Conservation (phyloP, 352 stramenopile genomes). For the Globisporangium spinosum region DNA sequence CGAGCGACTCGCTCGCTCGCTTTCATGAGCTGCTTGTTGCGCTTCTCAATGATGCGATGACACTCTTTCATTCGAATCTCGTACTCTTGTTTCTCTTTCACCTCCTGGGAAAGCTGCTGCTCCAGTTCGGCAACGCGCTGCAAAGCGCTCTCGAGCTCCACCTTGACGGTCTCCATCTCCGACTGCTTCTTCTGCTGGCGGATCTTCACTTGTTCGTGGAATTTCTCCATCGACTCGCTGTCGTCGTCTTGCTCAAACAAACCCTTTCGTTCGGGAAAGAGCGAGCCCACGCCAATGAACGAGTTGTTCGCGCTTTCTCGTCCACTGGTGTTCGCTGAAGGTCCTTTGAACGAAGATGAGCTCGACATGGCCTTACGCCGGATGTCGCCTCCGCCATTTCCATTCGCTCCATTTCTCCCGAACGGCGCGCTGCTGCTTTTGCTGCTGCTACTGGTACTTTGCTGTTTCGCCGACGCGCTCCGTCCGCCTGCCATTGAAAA, state of each 20-base stretch:
- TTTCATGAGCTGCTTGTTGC: slow-evolving; percentile 84
- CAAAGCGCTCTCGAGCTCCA: slow-evolving; percentile 40
- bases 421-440: slow-evolving; percentile 9
- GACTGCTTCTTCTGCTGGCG: slow-evolving; percentile 67
- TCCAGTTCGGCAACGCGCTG: slow-evolving; percentile 32
- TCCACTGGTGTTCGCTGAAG: neutral
- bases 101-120: slow-evolving; percentile 25
- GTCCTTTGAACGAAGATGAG: slow-evolving; percentile 16
- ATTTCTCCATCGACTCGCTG: slow-evolving; percentile 62
- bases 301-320: slow-evolving; percentile 14
- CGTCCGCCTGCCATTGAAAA: slow-evolving; percentile 11
- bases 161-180: slow-evolving; percentile 47
- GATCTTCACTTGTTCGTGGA: slow-evolving; percentile 66
- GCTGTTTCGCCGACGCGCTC: slow-evolving; percentile 15
- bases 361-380: slow-evolving; percentile 16
- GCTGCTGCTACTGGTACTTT: slow-evolving; percentile 10
- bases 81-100: slow-evolving; percentile 57
- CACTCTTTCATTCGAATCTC: slow-evolving; percentile 76
- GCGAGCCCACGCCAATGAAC: slow-evolving; percentile 12
- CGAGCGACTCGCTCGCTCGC: slow-evolving; percentile 67
- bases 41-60: slow-evolving; percentile 81
- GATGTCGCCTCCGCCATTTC: slow-evolving; percentile 5
- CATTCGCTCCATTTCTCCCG: slow-evolving; percentile 4
- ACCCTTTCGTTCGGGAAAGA: slow-evolving; percentile 43
- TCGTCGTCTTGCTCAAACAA: slow-evolving; percentile 81